phyloP scores from a whole-genome alignment of 2,329 filamentous ascomycete species.

The Trichoderma harzianum region DNA sequence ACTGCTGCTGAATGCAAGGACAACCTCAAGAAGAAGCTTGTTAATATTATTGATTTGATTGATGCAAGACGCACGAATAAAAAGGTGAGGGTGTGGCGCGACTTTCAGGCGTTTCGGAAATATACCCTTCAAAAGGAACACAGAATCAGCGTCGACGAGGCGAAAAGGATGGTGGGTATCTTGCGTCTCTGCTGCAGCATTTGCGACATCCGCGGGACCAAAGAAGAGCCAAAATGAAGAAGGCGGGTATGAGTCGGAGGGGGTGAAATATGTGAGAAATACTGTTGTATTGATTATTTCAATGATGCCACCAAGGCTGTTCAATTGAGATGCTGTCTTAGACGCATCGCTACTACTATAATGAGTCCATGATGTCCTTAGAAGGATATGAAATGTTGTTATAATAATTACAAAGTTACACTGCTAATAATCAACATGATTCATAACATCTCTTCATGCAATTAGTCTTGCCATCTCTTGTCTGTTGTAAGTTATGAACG shows the following conservation, averaged over 20 bases:
- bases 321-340: background rate
- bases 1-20: conserved; percentile 25
- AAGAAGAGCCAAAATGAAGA: background rate
- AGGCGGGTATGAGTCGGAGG: background rate
- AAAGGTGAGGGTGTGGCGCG: conserved; percentile 27
- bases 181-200: conserved; percentile 22
- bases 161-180: conserved; percentile 25
- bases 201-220: background rate
- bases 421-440: background rate
- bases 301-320: background rate
- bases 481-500: background rate
- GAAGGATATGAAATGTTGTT: background rate
- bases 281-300: background rate
- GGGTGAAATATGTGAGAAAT: background rate
- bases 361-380: background rate
- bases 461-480: background rate
- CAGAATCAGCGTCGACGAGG: conserved; percentile 23
- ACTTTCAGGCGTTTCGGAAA: conserved; percentile 26
- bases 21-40: conserved; percentile 26
- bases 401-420: background rate
- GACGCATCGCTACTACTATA: background rate
- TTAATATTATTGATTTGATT: conserved; percentile 34
- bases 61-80: conserved; percentile 27
- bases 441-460: background rate
- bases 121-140: conserved; percentile 27